phyloP scores from a whole-genome alignment of 208 protist species.

The Crithidia acanthocephali region DNA sequence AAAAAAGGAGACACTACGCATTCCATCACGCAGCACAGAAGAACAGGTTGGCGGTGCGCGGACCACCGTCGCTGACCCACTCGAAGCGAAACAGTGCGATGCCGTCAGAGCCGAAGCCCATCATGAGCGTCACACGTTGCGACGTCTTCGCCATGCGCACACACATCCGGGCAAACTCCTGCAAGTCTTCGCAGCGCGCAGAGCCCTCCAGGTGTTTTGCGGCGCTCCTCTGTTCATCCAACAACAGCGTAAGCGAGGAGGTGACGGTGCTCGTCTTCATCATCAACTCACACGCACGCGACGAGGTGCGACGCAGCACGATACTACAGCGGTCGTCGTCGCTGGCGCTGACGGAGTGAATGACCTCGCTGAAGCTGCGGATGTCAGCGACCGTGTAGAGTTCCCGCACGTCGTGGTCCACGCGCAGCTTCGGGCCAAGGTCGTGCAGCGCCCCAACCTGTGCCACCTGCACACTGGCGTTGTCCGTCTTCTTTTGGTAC shows the following conservation, averaged over 20 bases:
- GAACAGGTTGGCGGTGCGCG: constrained; percentile 50
- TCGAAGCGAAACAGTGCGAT: constrained; percentile 55
- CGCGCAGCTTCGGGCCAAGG: constrained; percentile 62
- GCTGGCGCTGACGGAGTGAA: constrained; percentile 39
- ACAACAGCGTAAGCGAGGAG: constrained; percentile 31
- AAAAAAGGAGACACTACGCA: too few relatives aligned
- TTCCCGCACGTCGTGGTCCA: constrained; percentile 44
- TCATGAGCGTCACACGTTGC: constrained; percentile 24
- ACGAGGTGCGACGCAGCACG: constrained; percentile 38
- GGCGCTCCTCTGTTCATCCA: constrained; percentile 19
- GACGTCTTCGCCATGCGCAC: constrained; percentile 23
- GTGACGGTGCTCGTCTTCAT: constrained; percentile 46
- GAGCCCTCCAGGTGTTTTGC: constrained; percentile 41
- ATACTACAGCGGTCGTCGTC: constrained; percentile 56
- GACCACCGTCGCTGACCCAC: constrained; percentile 41
- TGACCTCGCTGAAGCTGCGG: constrained; percentile 54
- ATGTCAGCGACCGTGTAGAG: constrained; percentile 57
- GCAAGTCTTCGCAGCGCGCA: constrained; percentile 51
- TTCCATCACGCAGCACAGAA: constrained; percentile 38
- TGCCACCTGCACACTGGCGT: constrained; percentile 38
- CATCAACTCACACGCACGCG: constrained; percentile 25
- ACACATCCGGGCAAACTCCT: constrained; percentile 52
- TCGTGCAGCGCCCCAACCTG: constrained; percentile 63
- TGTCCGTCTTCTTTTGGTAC: constrained; percentile 41
- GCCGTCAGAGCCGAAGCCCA: constrained; percentile 56